Conservation (phyloP, 1,139 yeast genomes). For the Saccharomyces hybrid region DNA sequence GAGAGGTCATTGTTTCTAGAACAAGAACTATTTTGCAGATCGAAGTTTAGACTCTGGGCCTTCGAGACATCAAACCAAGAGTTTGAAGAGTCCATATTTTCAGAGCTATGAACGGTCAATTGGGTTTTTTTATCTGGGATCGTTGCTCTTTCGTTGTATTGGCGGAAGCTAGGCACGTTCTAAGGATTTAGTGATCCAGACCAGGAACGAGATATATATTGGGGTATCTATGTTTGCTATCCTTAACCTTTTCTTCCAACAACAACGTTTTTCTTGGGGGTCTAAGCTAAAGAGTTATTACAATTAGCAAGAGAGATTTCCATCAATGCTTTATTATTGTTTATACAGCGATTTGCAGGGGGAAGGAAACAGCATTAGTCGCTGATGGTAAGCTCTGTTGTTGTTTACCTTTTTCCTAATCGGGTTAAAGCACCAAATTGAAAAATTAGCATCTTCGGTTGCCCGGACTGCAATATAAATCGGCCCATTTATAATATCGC, state of each 20-base stretch:
- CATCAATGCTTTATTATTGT: conserved; percentile 1
- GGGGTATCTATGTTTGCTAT: not conserved
- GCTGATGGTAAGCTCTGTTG: not conserved
- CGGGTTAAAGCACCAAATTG: not conserved
- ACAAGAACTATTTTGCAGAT: not conserved
- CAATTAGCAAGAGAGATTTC: too few species aligned
- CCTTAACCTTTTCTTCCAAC: not conserved
- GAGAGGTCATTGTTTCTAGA: not conserved
- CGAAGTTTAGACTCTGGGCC: not conserved
- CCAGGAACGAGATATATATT: not conserved
- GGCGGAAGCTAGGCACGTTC: not conserved
- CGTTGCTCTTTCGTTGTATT: not conserved
- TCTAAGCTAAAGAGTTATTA: too few species aligned
- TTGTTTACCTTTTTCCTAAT: not conserved
- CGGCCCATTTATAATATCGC: too few species aligned
- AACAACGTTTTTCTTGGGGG: not conserved
- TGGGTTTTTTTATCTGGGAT: not conserved
- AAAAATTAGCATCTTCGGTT: not conserved
- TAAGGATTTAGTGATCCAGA: not conserved
- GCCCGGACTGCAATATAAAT: not conserved
- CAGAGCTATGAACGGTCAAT: not conserved
- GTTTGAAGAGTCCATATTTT: not conserved
- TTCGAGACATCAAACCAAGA: not conserved
- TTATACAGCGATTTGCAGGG: not conserved
- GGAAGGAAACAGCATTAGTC: not conserved